A percentile compares a stretch with the other conserved stretches of the same genome.
Conservation (phyloP, 257 asterid genomes). For the Craterostigma plantagineum region DNA sequence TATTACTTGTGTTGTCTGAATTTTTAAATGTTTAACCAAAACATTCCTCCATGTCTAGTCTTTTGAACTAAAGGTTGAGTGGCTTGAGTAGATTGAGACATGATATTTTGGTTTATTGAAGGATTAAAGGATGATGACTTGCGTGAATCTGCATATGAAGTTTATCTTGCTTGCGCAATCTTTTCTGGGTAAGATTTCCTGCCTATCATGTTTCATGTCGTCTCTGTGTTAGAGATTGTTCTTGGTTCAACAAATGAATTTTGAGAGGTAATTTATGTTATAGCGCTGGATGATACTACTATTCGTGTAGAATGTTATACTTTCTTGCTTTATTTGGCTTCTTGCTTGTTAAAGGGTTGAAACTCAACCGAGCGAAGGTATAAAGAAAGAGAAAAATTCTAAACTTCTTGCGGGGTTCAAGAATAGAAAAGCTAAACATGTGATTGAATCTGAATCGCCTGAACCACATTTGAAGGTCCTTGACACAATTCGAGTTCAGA, state of each 20-base stretch:
- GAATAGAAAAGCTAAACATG: conserved; percentile 54
- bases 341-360: conserved; percentile 36
- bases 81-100: conserved; percentile 76
- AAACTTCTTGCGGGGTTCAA: conserved; percentile 60
- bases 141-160: conserved; percentile 90
- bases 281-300: neutral
- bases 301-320: conserved; percentile 7
- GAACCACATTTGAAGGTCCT: conserved; percentile 53
- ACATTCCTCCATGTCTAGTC: neutral
- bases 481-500: conserved; percentile 64
- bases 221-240: no score
- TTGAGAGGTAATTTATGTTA: no score
- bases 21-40: no score
- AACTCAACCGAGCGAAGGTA: conserved; percentile 26
- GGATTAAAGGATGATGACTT: conserved; percentile 82
- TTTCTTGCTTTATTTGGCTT: conserved; percentile 8
- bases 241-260: no score
- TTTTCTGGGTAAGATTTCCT: conserved; percentile 56
- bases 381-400: conserved; percentile 70
- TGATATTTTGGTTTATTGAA: conserved; percentile 54
- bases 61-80: conserved; percentile 1
- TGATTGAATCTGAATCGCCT: conserved; percentile 36
- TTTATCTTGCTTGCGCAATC: conserved; percentile 57
- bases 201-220: neutral
- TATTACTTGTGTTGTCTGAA: neutral